Conservation (phyloP, 306 rosid genomes). For the Vigna unguiculata region DNA sequence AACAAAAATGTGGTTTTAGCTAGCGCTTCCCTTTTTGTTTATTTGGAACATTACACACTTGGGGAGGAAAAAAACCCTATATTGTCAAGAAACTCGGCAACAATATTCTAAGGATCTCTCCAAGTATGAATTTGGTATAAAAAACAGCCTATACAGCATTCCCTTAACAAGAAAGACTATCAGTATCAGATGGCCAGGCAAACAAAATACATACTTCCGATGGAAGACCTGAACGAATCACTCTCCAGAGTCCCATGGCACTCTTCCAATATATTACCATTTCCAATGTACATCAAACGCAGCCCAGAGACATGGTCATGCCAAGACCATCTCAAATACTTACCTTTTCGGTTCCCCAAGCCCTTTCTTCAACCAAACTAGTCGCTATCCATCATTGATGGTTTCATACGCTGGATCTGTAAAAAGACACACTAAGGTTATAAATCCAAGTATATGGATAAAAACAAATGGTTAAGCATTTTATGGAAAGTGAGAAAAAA, state of each 20-base stretch:
- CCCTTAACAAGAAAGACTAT: constrained; percentile 39
- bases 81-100: constrained; percentile 23
- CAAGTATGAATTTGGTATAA: constrained; percentile 14
- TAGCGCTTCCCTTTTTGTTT: constrained; percentile 19
- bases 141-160: constrained; percentile 49
- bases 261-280: constrained; percentile 31
- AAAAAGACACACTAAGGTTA: constrained; percentile 29
- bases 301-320: constrained; percentile 24
- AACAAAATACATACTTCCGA: constrained; percentile 37
- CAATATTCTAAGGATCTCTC: constrained; percentile 23
- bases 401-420: constrained; percentile 57
- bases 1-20: not conserved
- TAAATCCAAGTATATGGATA: constrained; percentile 2
- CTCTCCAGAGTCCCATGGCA: constrained; percentile 35
- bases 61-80: constrained; percentile 19
- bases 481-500: not conserved
- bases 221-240: constrained; percentile 36
- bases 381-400: constrained; percentile 36
- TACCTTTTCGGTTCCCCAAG: constrained; percentile 17
- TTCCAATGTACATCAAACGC: constrained; percentile 42
- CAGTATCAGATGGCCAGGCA: constrained; percentile 38
- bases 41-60: constrained; percentile 34
- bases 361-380: constrained; percentile 36
- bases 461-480: constrained; percentile 19
- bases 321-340: constrained; percentile 40